Base-by-base conservation (phyloP, 2,329 filamentous ascomycete genomes). In the Colletotrichum cordylinicola region DNA sequence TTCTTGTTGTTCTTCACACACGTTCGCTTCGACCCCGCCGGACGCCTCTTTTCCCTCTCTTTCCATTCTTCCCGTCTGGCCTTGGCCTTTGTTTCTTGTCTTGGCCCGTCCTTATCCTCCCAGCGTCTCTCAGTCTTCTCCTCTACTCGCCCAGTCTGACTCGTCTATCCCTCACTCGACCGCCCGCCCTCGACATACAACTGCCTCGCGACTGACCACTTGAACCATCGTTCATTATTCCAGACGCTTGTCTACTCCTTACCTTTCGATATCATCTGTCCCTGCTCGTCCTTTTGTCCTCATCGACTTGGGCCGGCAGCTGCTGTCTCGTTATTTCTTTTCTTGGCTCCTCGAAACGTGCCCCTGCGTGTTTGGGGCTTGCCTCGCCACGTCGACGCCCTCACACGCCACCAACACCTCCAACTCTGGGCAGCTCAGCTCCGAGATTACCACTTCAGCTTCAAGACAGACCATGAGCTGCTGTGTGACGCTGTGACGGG, bases 391-490 rank as follows among this genome's bases (percentile, higher is more conserved):
- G 33, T 56, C 33, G 66, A 68, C 52, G 31, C 33, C 52, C 52
- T 56, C 33, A n/a, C 52, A 68, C 31, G 66, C 33, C 66, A 67
- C 29, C 66, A 43, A 52, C 60, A 67, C 43, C 66, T 15, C 31
- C 64, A 61, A 33, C n/a, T 56, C 33, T 62, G 55, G 21, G 55
- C 39, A 43, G 33, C 61, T 18, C 35, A 37, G 29, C 27, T 21
- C 39, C 15, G 37, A 55, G 18, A 55, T 62, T 70, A 48, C 12
- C 16, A 70, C 43, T 64, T 67, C 24, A 43, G 24, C 43, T 60
- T 31, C 67, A 31, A 52, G 58, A 61, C 68, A 64, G 48, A 70
- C 58, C 43, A 77, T 77, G 75, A 70, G 60, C 68, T 72, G 21
- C 31, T 64, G 68, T 73, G 58, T 33, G 64, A 73, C 60, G 43